Base-by-base conservation (phyloP, 441 rosid species). In the Isatis lusitanica region DNA sequence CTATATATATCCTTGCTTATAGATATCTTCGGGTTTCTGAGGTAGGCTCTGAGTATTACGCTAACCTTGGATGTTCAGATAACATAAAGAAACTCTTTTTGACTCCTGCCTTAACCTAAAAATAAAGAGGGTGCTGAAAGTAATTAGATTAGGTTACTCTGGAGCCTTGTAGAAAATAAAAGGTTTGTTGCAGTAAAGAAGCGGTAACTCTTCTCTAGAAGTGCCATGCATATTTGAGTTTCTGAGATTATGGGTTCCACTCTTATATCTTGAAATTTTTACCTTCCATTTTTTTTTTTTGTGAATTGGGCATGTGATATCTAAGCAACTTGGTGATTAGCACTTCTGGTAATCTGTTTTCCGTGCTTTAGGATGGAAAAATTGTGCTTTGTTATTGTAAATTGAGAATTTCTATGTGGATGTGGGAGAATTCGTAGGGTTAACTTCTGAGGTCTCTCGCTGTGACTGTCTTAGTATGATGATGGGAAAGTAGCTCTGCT, bases 381-480 rank as follows among this genome's bases (percentile, higher is more conserved):
- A 15, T 11, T 15, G 40, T 46, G 48, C 53, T 59, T 39, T 39
- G 28, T 18, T 56, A 5, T 48, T 39, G 38, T 18, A 56, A 8
- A 38, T 5, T 65, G n/a, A 21, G 43, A 74, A 2, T 33, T 35
- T 16, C 24, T 8, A 9, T 58, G 48, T 74, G 40, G 62, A 59
- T 74, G 30, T 33, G 15, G 56, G 55, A 52, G 62, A 51, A 28
- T 52, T 57, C 40, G 15, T 28, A 57, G 26, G 15, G 71, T 13
- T 63, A 18, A 42, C 28, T 33, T 63, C 44, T 48, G 72, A 66
- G 43, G 28, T 64, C 38, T 74, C 21, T 52, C 56, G 8, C 24
- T 68, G 35, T 51, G 57, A 51, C 5, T 74, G 31, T 53, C 58
- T 66, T 67, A 28, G 56, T 43, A 15, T 66, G 52, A 17, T 57